Evolutionary conservation across 768 basidiomycete species (phyloP), one percentile per base, ranked within the genome.

Genomic region (Boletus sp.): DNA sequence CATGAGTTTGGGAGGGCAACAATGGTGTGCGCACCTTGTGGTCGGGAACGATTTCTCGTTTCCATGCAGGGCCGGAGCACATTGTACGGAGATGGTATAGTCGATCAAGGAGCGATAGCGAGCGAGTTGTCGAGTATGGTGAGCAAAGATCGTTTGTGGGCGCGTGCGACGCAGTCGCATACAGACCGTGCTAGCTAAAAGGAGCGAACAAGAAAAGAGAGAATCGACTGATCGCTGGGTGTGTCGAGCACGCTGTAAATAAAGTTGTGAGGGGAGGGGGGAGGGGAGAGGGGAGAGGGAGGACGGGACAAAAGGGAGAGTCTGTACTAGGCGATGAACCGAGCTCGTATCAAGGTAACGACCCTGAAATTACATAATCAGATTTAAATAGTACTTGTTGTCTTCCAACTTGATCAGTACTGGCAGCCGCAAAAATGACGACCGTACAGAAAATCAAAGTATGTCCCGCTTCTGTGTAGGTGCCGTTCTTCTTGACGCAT

Each of bases 21-120:
- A 18, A 33, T 12, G 36, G 28, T 54, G 44, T 30, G 39, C 59
- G 54, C 59, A 94, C 96, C 83, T 98, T 99, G 77, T 98, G 97
- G 77, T 98, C 97, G 53, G 91, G 92, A 45, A 98, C 94, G 65
- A 90, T 83, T 80, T 98, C 97, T 69, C 94, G 83, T 80, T 98
- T 98, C 97, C 95, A 97, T 64, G 90, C 85, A 42, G 89, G 80
- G 67, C 86, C 91, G 64, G 86, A 83, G 54, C 58, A 50, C 71
- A 71, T 71, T 48, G 57, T 68, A 48, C 10, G 37, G 35, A 7
- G 47, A 44, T 49, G 35, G 39, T 61, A 46, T 49, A 33, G 47
- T 55, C 37, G 30, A 47, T 64, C 54, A 56, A 58, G 45, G 60
- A 60, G 59, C 35, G 63, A 70, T 54, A 59, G 65, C 62, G 62